Evolutionary conservation across 345 rosid genomes (phyloP).

Genomic region (Psidium guajava): DNA sequence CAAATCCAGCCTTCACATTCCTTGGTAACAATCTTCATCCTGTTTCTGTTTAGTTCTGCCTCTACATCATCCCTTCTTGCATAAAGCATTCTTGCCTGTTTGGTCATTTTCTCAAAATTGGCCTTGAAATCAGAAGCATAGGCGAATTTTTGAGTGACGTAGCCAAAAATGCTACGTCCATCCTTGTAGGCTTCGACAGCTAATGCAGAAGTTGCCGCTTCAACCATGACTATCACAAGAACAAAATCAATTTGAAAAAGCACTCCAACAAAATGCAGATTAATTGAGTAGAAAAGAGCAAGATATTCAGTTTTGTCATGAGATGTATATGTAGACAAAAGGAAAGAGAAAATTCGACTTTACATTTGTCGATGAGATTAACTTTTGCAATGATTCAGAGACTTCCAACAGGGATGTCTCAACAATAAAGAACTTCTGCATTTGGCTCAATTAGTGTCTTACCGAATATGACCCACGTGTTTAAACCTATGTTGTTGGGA

Average conservation of each 20-base stretch:
- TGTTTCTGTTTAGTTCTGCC: neutral
- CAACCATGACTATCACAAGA: neutral
- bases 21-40: neutral
- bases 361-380: neutral
- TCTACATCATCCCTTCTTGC: constrained; percentile 3
- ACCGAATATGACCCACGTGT: neutral
- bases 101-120: neutral
- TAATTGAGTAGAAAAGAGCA: neutral
- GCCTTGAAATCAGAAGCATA: neutral
- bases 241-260: no score
- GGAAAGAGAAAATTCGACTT: neutral
- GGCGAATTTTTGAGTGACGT: neutral
- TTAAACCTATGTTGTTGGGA: neutral
- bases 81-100: neutral
- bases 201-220: neutral
- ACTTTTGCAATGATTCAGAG: neutral
- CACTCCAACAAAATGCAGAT: neutral
- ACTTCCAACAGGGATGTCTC: neutral
- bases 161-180: neutral
- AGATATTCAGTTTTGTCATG: neutral
- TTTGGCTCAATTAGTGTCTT: neutral
- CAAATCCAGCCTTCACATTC: neutral
- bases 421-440: neutral
- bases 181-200: constrained; percentile 2
- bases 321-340: neutral